Conservation (phyloP, 2,329 filamentous ascomycete species). For the Ophiosphaerella korrae region DNA sequence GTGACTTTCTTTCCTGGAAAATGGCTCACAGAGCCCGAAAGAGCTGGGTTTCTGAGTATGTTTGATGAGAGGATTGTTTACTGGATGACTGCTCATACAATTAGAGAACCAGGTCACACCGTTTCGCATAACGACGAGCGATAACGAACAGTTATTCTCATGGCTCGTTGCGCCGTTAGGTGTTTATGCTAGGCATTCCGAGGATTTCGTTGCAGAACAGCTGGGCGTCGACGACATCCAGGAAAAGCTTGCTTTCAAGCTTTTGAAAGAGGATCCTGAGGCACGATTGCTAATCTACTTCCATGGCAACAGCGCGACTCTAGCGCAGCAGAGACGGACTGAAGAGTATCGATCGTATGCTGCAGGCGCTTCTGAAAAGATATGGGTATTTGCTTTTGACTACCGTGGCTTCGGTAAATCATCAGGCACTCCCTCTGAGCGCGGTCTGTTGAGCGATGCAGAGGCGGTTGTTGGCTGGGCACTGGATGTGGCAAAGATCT, state of each 20-base stretch:
- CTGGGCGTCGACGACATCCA: conserved; percentile 51
- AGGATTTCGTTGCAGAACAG: conserved; percentile 61
- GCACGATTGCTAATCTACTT: conserved; percentile 62
- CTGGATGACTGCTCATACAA: conserved; percentile 16
- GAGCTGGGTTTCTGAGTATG: conserved; percentile 44
- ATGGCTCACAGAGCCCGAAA: conserved; percentile 44
- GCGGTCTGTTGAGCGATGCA: conserved; percentile 79
- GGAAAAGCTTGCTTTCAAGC: conserved; percentile 54
- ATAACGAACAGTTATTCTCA: conserved; percentile 79
- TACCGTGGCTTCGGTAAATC: conserved; percentile 89
- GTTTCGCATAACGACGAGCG: conserved; percentile 74
- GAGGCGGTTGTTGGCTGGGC: conserved; percentile 76
- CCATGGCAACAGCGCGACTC: conserved; percentile 69
- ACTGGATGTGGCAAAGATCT: conserved; percentile 67
- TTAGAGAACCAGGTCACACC: conserved; percentile 84
- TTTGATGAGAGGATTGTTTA: neutral
- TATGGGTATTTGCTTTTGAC: conserved; percentile 80
- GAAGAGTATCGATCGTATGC: conserved; percentile 78
- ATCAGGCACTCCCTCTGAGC: conserved; percentile 77
- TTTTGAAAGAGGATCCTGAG: conserved; percentile 58
- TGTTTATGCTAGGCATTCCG: conserved; percentile 72
- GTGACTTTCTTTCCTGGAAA: conserved; percentile 43
- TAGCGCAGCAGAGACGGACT: conserved; percentile 79
- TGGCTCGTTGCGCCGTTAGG: conserved; percentile 88
- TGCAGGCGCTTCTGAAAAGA: conserved; percentile 60